Conservation (phyloP, 192 early-diverging fungal genomes). For the Coemansia sp. region DNA sequence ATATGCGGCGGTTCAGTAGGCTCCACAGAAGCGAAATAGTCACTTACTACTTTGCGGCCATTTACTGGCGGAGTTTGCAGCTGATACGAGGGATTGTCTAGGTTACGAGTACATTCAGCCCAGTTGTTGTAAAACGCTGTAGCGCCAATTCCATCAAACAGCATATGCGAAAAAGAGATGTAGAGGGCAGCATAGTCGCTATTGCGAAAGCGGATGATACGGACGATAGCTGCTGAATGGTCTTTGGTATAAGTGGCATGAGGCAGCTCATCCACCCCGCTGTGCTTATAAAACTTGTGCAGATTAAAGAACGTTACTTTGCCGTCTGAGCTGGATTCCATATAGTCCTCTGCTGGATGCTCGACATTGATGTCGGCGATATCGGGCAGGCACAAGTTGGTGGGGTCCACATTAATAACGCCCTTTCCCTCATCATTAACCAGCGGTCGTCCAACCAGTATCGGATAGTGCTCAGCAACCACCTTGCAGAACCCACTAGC, state of each 20-base stretch:
- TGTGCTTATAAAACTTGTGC: constrained; percentile 25
- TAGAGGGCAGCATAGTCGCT: constrained; percentile 35
- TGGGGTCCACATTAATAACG: constrained; percentile 26
- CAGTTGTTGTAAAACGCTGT: constrained; percentile 33
- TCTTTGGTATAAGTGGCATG: constrained; percentile 36
- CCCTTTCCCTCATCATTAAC: constrained; percentile 26
- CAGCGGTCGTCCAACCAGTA: constrained; percentile 30
- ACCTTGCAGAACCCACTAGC: constrained; percentile 26
- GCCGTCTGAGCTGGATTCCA: constrained; percentile 4
- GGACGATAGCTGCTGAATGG: constrained; percentile 21
- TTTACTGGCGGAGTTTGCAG: constrained; percentile 20
- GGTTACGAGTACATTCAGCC: constrained; percentile 39
- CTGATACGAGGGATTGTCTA: constrained; percentile 8
- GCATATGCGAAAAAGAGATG: constrained; percentile 29
- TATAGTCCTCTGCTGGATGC: constrained; percentile 28
- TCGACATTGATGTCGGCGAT: constrained; percentile 28
- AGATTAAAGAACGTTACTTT: constrained; percentile 40
- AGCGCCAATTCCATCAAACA: constrained; percentile 34
- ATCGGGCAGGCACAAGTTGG: constrained; percentile 36
- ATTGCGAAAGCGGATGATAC: constrained; percentile 31
- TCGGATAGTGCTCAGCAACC: constrained; percentile 44
- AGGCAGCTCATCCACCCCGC: constrained; percentile 23
- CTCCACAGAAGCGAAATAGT: constrained; percentile 24
- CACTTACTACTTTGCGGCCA: constrained; percentile 21
- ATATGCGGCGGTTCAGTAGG: constrained; percentile 27